Conservation (phyloP, 2,329 filamentous ascomycete genomes). For the Ophiostoma angusticollis region DNA sequence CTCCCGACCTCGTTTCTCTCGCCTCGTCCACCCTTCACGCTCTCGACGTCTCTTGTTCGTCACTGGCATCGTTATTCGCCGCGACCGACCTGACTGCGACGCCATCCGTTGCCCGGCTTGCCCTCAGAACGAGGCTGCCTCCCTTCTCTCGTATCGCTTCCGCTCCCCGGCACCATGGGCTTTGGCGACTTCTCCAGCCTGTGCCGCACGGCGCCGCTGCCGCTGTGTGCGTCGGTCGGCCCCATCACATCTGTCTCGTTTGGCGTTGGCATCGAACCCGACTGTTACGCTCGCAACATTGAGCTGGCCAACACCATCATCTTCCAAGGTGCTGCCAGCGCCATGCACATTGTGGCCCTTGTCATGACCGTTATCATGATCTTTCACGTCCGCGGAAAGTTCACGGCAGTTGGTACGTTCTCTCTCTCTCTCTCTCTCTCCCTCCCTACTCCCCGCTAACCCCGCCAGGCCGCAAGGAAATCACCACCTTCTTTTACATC, state of each 20-base stretch:
- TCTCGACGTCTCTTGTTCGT: not conserved
- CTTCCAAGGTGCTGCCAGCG: conserved; percentile 81
- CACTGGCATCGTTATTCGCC: too few relatives aligned
- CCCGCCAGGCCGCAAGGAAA: conserved; percentile 46
- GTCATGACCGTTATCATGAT: conserved; percentile 97
- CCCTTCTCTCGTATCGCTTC: not conserved
- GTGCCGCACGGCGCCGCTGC: conserved; percentile 74
- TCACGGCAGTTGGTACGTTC: conserved; percentile 81
- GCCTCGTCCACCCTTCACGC: not conserved
- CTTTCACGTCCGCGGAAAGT: conserved; percentile 90
- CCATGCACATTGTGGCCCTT: conserved; percentile 83
- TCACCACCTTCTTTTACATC: conserved; percentile 89
- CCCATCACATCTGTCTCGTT: conserved; percentile 54
- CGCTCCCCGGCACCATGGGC: conserved; percentile 47
- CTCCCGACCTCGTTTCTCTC: not conserved
- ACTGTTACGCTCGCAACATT: conserved; percentile 89
- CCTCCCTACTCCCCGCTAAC: not conserved
- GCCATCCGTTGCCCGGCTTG: not conserved
- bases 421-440: not conserved
- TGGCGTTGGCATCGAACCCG: conserved; percentile 67
- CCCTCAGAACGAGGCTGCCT: too few relatives aligned
- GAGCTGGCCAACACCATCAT: conserved; percentile 97
- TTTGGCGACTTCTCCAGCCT: conserved; percentile 86
- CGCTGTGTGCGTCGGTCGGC: conserved; percentile 77
- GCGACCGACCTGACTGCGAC: not conserved